Evolutionary conservation across 192 early-diverging fungal genomes (phyloP), one percentile per base, ranked within the genome.

Genomic region (Gorgonomyces haynaldii): DNA sequence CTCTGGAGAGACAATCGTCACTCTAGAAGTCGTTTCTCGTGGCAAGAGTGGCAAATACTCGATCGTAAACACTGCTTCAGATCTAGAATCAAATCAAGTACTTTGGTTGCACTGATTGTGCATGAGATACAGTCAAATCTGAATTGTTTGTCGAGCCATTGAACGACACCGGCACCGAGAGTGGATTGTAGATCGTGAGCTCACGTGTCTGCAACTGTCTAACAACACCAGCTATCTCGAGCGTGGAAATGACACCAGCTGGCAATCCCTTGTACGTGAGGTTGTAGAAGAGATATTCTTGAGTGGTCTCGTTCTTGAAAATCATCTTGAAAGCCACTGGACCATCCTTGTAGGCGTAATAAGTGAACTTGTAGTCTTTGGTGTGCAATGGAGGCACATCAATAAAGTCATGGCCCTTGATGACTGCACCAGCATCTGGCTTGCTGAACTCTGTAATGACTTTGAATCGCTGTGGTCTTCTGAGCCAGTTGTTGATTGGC

Each of bases 291-390:
- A 58, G 4, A 50, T 56, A 79, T 52, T 78, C 77, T 47, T 79
- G 72, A 0, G 77, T 79, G 2, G 40, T 28, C 36, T 79, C 77
- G 52, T 79, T 79, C 43, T 67, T 72, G 53, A 79, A 79, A 1
- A 62, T 63, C 13, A 79, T 60, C 42, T 70, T 71, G 13, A 63
- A 56, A 35, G 41, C 69, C 13, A 62, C 64, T 0, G 69, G 31
- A 6, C 76, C 68, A 37, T 79, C 77, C 34, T 73, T 76, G 59
- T 67, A 78, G 15, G 77, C 68, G 42, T 72, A 75, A 54, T 68
- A 79, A 13, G 56, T 56, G 26, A 79, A 56, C 50, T 79, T 79
- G 47, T 79, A 79, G 23, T 79, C 69, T 41, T 68, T 68, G 9
- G 56, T 65, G 2, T 56, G 43, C 9, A 61, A 42, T 2, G 56